phyloP scores from a whole-genome alignment of 495 filamentous ascomycete genomes.

The Podospora pseudopauciseta region DNA sequence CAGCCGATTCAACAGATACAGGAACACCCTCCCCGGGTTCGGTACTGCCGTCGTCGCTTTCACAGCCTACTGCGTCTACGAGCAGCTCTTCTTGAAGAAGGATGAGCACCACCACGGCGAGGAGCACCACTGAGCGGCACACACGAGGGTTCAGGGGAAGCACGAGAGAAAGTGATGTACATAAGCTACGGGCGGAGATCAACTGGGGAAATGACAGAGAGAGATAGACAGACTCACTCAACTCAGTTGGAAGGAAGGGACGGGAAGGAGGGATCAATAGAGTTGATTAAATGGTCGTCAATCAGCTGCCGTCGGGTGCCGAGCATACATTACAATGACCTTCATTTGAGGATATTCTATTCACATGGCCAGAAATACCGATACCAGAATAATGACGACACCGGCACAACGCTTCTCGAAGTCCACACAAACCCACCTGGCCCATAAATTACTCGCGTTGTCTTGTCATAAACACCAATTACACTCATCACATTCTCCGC shows the following conservation, averaged over 20 bases:
- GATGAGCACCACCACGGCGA: slow-evolving; percentile 64
- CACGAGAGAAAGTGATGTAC: background rate
- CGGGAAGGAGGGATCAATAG: background rate
- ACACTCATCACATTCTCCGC: background rate
- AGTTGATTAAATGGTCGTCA: background rate
- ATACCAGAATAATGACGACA: too few relatives aligned
- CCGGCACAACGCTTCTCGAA: too few relatives aligned
- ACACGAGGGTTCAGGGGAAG: background rate
- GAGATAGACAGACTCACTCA: background rate
- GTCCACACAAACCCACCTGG: too few relatives aligned
- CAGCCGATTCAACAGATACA: slow-evolving; percentile 83
- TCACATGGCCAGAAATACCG: too few relatives aligned
- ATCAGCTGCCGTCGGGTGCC: background rate
- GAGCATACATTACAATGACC: background rate
- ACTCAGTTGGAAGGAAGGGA: background rate
- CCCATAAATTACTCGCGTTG: too few relatives aligned
- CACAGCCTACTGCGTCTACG: slow-evolving; percentile 79
- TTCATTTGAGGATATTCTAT: background rate
- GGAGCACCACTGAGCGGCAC: slow-evolving; percentile 21
- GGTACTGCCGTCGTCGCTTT: slow-evolving; percentile 91
- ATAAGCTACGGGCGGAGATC: background rate
- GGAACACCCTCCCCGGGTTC: slow-evolving; percentile 77
- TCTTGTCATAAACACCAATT: background rate
- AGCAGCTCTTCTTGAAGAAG: slow-evolving; percentile 72
- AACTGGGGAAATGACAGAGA: background rate